Percentiles rank a stretch among this genome's conserved stretches.
Evolutionary conservation across 768 basidiomycete genomes (phyloP).

Genomic region (Boletus bicolor): DNA sequence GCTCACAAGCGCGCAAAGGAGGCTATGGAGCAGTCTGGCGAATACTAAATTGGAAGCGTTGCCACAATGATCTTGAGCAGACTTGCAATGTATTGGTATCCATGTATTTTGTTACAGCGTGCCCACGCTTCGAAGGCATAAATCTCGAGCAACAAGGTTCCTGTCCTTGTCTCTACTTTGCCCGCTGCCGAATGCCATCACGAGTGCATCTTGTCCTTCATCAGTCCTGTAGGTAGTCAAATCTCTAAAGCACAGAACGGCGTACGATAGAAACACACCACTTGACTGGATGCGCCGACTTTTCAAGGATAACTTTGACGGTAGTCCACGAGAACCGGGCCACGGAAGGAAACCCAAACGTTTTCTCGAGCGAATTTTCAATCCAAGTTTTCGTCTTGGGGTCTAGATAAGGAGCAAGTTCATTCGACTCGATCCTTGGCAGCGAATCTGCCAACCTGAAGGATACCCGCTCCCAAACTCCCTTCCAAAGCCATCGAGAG

Average conservation of each 20-base stretch:
- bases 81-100: conserved; percentile 15
- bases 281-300: conserved; percentile 70
- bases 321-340: conserved; percentile 97
- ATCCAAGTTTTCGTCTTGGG: conserved; percentile 93
- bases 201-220: conserved; percentile 73
- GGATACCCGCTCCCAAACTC: conserved; percentile 87
- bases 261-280: conserved; percentile 52
- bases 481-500: conserved; percentile 28
- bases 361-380: conserved; percentile 67
- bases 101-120: conserved; percentile 42
- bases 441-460: conserved; percentile 49
- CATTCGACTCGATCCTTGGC: neutral
- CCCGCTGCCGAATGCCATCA: conserved; percentile 69
- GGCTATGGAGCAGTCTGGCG: conserved; percentile 12
- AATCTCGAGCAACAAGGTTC: conserved; percentile 66
- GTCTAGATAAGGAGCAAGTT: conserved; percentile 46
- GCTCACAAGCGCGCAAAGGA: conserved; percentile 11
- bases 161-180: conserved; percentile 76
- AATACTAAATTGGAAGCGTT: conserved; percentile 10
- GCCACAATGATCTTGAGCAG: neutral
- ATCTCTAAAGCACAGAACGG: neutral
- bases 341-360: conserved; percentile 89
- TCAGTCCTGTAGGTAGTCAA: conserved; percentile 58
- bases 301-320: conserved; percentile 79
- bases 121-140: conserved; percentile 67